A percentile compares a stretch with the other conserved stretches of the same genome.
phyloP scores from a whole-genome alignment of 768 basidiomycete species.

The Trichaptum fuscoviolaceum region DNA sequence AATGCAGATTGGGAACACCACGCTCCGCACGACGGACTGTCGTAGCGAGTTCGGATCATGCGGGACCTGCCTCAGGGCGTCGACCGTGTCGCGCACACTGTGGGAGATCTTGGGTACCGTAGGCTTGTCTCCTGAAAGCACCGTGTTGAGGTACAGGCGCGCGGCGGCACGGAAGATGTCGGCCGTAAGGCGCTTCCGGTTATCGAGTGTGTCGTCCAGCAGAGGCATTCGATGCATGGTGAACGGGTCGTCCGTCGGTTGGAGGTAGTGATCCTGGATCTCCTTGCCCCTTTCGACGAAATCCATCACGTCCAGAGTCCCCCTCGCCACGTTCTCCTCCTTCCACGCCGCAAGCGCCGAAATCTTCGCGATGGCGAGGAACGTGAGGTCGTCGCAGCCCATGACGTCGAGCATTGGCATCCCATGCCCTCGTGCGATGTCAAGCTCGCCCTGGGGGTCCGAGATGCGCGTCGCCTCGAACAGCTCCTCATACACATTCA shows the following conservation, averaged over 20 bases:
- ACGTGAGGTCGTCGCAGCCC: conserved; percentile 78
- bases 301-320: conserved; percentile 52
- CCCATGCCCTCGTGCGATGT: conserved; percentile 18
- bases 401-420: conserved; percentile 68
- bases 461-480: conserved; percentile 42
- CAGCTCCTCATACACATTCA: conserved; percentile 48
- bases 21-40: conserved; percentile 60
- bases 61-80: conserved; percentile 36
- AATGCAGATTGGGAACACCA: conserved; percentile 74
- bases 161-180: conserved; percentile 68
- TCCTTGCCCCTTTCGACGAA: conserved; percentile 49
- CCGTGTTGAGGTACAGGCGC: conserved; percentile 67
- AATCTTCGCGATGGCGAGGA: conserved; percentile 76
- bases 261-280: conserved; percentile 44
- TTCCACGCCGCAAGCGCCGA: conserved; percentile 67
- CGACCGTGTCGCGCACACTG: conserved; percentile 50
- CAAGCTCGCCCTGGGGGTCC: conserved; percentile 26
- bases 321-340: conserved; percentile 29
- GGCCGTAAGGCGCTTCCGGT: conserved; percentile 32
- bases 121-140: conserved; percentile 71
- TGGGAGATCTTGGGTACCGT: conserved; percentile 55
- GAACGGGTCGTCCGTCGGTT: conserved; percentile 31
- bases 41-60: conserved; percentile 32
- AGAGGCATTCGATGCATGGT: conserved; percentile 3
- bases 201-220: conserved; percentile 20